phyloP scores from a whole-genome alignment of 1,284 basidiomycete species.

The Wallemia ichthyophaga region DNA sequence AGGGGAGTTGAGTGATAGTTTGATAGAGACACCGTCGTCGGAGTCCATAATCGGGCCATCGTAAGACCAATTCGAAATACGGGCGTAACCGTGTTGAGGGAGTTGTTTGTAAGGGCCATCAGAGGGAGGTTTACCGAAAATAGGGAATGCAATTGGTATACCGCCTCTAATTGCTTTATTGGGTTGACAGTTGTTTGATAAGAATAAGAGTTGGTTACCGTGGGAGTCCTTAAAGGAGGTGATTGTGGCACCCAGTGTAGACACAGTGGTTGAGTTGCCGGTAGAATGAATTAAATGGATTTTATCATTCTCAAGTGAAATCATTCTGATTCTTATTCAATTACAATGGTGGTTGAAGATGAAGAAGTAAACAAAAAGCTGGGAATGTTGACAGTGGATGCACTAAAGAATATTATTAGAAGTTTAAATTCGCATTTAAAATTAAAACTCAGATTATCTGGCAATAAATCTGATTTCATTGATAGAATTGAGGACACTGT shows the following conservation, averaged over 20 bases:
- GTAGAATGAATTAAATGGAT: not conserved
- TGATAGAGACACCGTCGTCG: constrained; percentile 34
- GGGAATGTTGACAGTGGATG: not conserved
- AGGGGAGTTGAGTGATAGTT: constrained; percentile 32
- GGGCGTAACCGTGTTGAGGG: constrained; percentile 54
- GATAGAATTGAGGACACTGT: not conserved
- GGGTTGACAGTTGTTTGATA: not conserved
- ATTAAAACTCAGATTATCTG: not conserved
- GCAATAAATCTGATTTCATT: not conserved
- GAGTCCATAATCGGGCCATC: constrained; percentile 33
- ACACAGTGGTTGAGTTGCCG: not conserved
- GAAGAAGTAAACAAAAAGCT: not conserved
- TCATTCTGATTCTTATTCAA: not conserved
- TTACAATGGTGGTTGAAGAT: not conserved
- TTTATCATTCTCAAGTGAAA: not conserved
- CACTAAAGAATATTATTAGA: not conserved
- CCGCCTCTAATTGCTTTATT: constrained; percentile 31
- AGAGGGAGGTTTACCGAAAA: constrained; percentile 39
- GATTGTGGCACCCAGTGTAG: not conserved
- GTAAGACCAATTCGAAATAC: constrained; percentile 37
- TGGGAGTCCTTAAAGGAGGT: not conserved
- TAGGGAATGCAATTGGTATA: constrained; percentile 54
- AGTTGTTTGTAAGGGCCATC: constrained; percentile 34
- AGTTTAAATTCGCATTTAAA: not conserved
- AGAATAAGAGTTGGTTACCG: not conserved